Evolutionary conservation across 305 asterid genomes (phyloP), one percentile per base, ranked within the genome.

Genomic region (Coffea humblotiana): DNA sequence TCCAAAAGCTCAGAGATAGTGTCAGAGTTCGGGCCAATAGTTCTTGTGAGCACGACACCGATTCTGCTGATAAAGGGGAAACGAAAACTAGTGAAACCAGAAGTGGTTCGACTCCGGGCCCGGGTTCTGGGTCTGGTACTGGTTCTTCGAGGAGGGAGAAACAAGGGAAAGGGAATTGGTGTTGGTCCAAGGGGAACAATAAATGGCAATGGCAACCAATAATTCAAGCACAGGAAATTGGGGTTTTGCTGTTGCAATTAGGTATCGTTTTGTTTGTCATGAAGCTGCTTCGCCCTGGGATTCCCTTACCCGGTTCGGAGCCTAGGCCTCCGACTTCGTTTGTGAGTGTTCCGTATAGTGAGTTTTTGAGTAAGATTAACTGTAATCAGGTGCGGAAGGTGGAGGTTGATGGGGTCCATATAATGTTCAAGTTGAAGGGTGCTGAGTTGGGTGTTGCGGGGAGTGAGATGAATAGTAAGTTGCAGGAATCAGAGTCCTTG

Each of bases 351-450:
- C 98, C 98, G 6, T 94, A 93, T 81, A 96, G 98, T 78, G 98
- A 96, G 69, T 96, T 96, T 81, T 80, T 96, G 89, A 91, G 89
- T 77, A 93, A 85, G 91, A 87, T 96, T 61, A 94, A 92, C 75
- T 70, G 88, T 65, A 88, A 96, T 85, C 89, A 86, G 81, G 98
- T 96, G 86, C 91, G 92, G 84, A 94, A 96, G 86, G 99, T 92
- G 85, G 98, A 94, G 92, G 97, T 94, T 75, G 99, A 96, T 91
- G 99, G 98, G 67, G 97, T 94, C 64, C 96, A 96, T 85, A 90
- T 96, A 71, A 90, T 94, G 97, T 94, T 94, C 83, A 94, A 93
- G 88, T 84, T 96, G 91, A 96, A 93, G 89, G 88, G 85, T 60
- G 40, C 63, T 29, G 98, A 92, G 43, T 85, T 77, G 84, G 79